Evolutionary conservation across 768 basidiomycete species (phyloP).

Genomic region (Trametes cubensis): DNA sequence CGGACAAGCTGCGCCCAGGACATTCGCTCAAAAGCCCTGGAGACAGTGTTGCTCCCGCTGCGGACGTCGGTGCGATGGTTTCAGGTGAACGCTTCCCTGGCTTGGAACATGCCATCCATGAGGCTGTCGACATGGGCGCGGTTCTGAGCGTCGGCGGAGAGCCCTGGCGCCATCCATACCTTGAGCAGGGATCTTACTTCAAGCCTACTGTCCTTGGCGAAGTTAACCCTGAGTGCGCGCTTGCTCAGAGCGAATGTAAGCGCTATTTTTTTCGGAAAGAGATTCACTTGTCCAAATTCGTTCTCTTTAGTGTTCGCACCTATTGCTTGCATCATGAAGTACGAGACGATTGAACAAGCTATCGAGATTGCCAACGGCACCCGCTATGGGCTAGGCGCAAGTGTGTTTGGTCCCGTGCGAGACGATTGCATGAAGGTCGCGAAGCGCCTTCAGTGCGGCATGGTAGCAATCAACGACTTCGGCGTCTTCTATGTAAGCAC

Average conservation of each 20-base stretch:
- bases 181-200: conserved; percentile 81
- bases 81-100: conserved; percentile 67
- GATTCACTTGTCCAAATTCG: background rate
- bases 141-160: conserved; percentile 63
- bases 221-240: conserved; percentile 67
- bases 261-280: conserved; percentile 17
- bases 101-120: conserved; percentile 67
- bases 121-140: conserved; percentile 73
- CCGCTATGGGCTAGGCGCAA: conserved; percentile 88
- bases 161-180: conserved; percentile 64
- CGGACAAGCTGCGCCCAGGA: conserved; percentile 72
- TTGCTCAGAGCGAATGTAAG: conserved; percentile 81
- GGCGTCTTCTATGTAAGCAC: conserved; percentile 79
- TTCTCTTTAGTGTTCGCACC: conserved; percentile 81
- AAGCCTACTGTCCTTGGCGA: conserved; percentile 84
- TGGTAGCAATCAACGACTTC: conserved; percentile 98
- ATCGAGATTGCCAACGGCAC: conserved; percentile 88
- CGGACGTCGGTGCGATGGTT: conserved; percentile 94
- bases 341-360: conserved; percentile 82
- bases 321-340: conserved; percentile 83
- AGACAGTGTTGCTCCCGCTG: conserved; percentile 69
- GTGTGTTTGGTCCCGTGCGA: conserved; percentile 90
- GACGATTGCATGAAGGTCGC: conserved; percentile 79
- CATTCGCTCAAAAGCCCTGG: conserved; percentile 68
- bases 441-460: conserved; percentile 83